Conservation (phyloP, 768 basidiomycete species). For the Saitozyma sp. region DNA sequence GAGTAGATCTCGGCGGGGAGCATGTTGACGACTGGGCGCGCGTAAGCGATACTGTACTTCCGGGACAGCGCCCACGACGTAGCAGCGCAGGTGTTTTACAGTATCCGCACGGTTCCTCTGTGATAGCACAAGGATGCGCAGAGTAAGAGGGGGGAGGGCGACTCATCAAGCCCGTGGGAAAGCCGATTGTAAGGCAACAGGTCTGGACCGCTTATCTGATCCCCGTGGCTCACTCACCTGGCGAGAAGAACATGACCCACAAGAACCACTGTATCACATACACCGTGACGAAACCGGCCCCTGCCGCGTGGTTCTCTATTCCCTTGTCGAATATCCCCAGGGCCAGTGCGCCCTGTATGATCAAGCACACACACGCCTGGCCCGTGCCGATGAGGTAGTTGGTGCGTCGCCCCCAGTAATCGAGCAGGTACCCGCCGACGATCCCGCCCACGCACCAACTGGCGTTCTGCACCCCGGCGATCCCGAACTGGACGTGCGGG, state of each 20-base stretch:
- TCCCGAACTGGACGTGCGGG: conserved; percentile 34
- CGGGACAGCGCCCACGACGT: background rate
- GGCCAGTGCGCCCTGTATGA: conserved; percentile 28
- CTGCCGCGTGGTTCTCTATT: conserved; percentile 28
- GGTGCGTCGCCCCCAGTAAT: conserved; percentile 33
- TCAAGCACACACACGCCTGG: conserved; percentile 25
- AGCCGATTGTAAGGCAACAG: background rate
- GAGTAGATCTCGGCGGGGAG: conserved; percentile 38
- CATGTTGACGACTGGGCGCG: conserved; percentile 31
- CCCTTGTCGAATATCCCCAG: conserved; percentile 37
- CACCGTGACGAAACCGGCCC: conserved; percentile 32
- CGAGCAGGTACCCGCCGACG: conserved; percentile 37
- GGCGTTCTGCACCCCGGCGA: conserved; percentile 33
- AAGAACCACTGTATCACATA: conserved; percentile 39
- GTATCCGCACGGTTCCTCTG: too few species aligned
- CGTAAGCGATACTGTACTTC: background rate
- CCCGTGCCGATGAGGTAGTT: conserved; percentile 36
- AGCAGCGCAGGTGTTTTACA: too few species aligned
- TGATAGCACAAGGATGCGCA: too few species aligned
- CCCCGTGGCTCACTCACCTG: conserved; percentile 13
- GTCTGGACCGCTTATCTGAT: background rate
- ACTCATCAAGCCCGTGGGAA: background rate
- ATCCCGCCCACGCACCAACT: conserved; percentile 36
- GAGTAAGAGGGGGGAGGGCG: too few species aligned
- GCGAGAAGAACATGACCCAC: conserved; percentile 35